Base-by-base conservation (phyloP, 139 green algal genomes). In the Coccomyxa sp. region DNA sequence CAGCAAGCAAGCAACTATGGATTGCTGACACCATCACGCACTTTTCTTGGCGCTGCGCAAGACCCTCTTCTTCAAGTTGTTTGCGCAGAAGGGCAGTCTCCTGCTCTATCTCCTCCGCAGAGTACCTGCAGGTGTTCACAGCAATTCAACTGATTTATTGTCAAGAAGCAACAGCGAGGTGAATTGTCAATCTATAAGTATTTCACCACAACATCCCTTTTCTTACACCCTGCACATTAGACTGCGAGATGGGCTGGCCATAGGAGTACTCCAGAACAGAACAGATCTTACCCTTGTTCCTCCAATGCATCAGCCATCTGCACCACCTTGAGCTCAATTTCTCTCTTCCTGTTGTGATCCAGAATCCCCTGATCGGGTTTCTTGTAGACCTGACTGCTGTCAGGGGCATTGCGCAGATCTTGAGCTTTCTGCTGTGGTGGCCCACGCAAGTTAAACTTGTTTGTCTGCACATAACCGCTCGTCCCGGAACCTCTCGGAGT, bases 391-490 rank as follows among this genome's bases (percentile, higher is more conserved):
- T 51, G 38, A 51, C 18, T 71, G 18, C 76, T 84, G 77, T 0
- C 30, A 67, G 13, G 79, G 79, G 10, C 80, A 80, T 16, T 71
- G 59, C 10, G 58, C 66, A 18, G 18, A 77, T 25, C 82, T 77
- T 67, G 23, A 21, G 28, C 83, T 82, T 14, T 86, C 77, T 77
- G 71, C 32, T 86, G 60, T 27, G 79, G 75, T 25, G 89, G 91
- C 16, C 86, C 80, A 17, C 93, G 87, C 32, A 98, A 79, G 86
- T 97, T 96, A 87, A 99, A 99, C 83, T 95, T 96, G 87, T 99
- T 99, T 51, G 83, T 90, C 86, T 96, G 91, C 14, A 99, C 96
- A 95, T 99, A 94, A 15, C 97, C 97, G 75, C 90, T 97, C 10
- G 96, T 99, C 1, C 97, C 97, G 0, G 92, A 94, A 21, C 97